Percentiles rank a stretch among this genome's conserved stretches.
These are phyloP conservation scores for Schwanniomyces yamadae DNA, from an alignment of 805 yeast genomes.

Conservation along the genomic window DNA sequence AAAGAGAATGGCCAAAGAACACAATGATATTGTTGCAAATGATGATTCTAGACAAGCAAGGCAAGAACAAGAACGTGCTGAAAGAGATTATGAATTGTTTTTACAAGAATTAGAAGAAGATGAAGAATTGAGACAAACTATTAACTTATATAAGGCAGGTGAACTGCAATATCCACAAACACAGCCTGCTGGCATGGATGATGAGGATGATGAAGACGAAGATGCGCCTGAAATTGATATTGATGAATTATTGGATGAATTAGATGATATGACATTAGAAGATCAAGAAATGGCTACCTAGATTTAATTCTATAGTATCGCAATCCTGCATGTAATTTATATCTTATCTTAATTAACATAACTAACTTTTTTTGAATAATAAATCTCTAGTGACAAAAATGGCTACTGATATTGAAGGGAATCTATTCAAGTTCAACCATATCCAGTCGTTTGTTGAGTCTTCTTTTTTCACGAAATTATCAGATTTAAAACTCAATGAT, in stretches of 20 bases:
- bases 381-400: no score
- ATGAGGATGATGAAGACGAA: constrained; percentile 59
- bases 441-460: constrained; percentile 79
- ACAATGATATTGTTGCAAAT: constrained; percentile 79
- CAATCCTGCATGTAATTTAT: constrained; percentile 7
- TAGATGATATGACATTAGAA: constrained; percentile 88
- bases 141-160: constrained; percentile 79
- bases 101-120: constrained; percentile 97
- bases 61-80: constrained; percentile 89
- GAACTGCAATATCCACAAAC: constrained; percentile 29
- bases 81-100: constrained; percentile 92
- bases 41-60: constrained; percentile 69
- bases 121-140: constrained; percentile 84
- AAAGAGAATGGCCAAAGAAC: constrained; percentile 97
- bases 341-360: constrained; percentile 3
- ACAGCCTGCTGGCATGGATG: constrained; percentile 44
- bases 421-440: constrained; percentile 41
- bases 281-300: constrained; percentile 33
- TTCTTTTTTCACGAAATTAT: constrained; percentile 75
- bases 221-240: constrained; percentile 87
- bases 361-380: no score
- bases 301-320: background rate
- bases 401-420: no score
- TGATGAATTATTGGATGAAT: constrained; percentile 90
- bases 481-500: constrained; percentile 71